These are phyloP conservation scores for Musa balbisiana DNA, from an alignment of 202 grass and related monocot species.

Conservation along the genomic window DNA sequence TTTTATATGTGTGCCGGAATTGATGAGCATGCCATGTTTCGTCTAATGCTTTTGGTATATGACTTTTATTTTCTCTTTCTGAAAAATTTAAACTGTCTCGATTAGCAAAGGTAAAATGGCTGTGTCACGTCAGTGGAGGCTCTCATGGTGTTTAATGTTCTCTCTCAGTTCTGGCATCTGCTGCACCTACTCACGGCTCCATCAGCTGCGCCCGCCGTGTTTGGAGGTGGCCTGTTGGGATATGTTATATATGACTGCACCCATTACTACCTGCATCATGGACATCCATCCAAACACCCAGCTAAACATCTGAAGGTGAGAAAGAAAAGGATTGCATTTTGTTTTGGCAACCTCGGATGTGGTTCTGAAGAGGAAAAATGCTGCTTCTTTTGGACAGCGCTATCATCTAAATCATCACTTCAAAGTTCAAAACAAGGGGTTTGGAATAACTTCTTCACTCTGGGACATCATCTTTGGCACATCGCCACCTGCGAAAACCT, in stretches of 20 bases:
- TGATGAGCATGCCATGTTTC: background rate
- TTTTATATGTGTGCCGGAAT: too few species aligned
- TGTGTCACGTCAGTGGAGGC: background rate
- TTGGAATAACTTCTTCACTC: constrained; percentile 69
- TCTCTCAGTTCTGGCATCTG: constrained; percentile 70
- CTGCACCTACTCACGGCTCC: constrained; percentile 46
- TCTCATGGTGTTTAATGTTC: background rate
- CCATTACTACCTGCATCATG: constrained; percentile 89
- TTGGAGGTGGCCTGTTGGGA: constrained; percentile 74
- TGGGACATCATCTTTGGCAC: constrained; percentile 81
- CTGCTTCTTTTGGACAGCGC: constrained; percentile 31
- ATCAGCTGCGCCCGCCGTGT: constrained; percentile 52
- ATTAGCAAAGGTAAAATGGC: background rate
- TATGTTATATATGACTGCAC: constrained; percentile 89
- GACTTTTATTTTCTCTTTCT: background rate
- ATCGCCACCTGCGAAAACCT: constrained; percentile 39
- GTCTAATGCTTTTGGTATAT: background rate
- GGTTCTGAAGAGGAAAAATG: background rate
- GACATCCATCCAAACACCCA: constrained; percentile 44
- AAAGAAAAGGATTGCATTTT: constrained; percentile 1
- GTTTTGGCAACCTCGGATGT: background rate
- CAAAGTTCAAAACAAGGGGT: constrained; percentile 75
- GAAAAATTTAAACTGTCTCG: too few species aligned
- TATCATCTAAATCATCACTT: constrained; percentile 94
- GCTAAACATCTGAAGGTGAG: constrained; percentile 79